Evolutionary conservation across 805 yeast genomes (phyloP).

Genomic region (Ogataea sp.): DNA sequence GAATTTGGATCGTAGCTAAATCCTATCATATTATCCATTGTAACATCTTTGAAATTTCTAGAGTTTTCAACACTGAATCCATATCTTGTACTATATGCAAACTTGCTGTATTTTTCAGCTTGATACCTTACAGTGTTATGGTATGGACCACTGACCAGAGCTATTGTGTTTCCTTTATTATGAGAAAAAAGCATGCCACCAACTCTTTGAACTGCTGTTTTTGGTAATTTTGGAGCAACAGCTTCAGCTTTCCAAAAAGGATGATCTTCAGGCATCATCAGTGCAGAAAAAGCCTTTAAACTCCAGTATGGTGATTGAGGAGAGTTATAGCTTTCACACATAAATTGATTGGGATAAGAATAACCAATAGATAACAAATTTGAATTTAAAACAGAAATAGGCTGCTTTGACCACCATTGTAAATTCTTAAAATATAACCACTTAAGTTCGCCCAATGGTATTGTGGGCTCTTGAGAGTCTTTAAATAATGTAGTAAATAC

Average conservation of each 20-base stretch:
- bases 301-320: constrained; percentile 1
- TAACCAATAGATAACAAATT: constrained; percentile 1
- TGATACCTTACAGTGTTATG: constrained; percentile 2
- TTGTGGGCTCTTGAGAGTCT: neutral
- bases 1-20: neutral
- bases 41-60: neutral
- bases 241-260: constrained; percentile 1
- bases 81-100: constrained; percentile 1
- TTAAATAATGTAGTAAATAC: neutral
- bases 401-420: constrained; percentile 2
- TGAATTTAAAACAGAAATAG: neutral
- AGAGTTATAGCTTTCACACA: constrained; percentile 1
- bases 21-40: constrained; percentile 1
- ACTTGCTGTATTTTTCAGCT: constrained; percentile 1
- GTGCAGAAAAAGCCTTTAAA: neutral
- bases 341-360: constrained; percentile 1
- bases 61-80: constrained; percentile 2
- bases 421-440: neutral
- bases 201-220: neutral
- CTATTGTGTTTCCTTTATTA: constrained; percentile 1
- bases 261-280: constrained; percentile 1
- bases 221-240: neutral
- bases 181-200: constrained; percentile 1
- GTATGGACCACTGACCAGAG: constrained; percentile 1
- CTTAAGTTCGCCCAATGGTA: neutral